phyloP scores from a whole-genome alignment of 2,329 filamentous ascomycete genomes.

The Epichloe glyceriae region DNA sequence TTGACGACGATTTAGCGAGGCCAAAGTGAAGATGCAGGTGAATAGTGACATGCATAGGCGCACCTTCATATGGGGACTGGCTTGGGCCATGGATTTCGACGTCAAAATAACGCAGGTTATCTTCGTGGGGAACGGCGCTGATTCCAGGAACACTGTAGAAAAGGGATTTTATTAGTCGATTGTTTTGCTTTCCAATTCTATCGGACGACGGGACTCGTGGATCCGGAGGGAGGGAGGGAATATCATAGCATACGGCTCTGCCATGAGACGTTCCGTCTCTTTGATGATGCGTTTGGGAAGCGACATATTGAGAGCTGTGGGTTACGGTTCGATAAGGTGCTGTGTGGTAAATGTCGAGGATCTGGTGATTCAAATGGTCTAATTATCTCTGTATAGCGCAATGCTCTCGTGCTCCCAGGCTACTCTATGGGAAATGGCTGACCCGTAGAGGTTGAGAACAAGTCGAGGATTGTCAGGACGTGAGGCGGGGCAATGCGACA shows the following conservation, averaged over 20 bases:
- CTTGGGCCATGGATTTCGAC: constrained; percentile 89
- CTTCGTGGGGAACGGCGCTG: constrained; percentile 87
- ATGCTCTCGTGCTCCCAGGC: background rate
- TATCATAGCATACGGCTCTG: constrained; percentile 63
- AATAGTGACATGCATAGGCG: constrained; percentile 10
- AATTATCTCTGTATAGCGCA: background rate
- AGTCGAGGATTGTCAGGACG: background rate
- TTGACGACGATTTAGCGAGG: background rate
- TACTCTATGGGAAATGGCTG: background rate
- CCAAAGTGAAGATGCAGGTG: constrained; percentile 4
- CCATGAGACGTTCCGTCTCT: constrained; percentile 94
- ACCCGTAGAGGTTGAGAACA: background rate
- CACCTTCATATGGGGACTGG: constrained; percentile 91
- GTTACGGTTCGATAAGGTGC: background rate
- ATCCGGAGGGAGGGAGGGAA: constrained; percentile 3
- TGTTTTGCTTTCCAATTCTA: background rate
- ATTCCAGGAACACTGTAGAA: constrained; percentile 75
- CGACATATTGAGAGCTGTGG: constrained; percentile 37
- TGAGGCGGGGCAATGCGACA: constrained; percentile 7
- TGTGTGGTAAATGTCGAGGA: background rate
- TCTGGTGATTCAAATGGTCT: background rate
- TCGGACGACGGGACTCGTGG: background rate
- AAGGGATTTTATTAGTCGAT: background rate
- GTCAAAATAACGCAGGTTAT: constrained; percentile 96
- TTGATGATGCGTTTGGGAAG: constrained; percentile 96